Conservation (phyloP, 192 early-diverging fungal species). For the Backusella macrospora region DNA sequence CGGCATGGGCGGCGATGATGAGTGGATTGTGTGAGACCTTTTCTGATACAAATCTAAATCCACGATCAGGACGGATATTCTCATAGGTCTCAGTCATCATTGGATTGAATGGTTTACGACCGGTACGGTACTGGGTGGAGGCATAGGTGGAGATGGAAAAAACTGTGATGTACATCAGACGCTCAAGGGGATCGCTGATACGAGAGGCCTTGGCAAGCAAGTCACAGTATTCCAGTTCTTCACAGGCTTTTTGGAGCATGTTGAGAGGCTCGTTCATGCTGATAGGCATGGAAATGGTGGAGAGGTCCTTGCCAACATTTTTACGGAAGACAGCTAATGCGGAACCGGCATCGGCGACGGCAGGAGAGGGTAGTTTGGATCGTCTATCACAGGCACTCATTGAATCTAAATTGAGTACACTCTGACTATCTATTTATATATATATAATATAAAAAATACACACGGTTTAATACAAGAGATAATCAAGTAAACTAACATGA, state of each 20-base stretch:
- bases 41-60: slow-evolving; percentile 92
- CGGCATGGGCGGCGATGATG: slow-evolving; percentile 89
- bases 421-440: background rate
- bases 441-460: background rate
- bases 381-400: slow-evolving; percentile 52
- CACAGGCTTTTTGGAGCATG: slow-evolving; percentile 89
- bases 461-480: background rate
- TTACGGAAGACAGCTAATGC: slow-evolving; percentile 87
- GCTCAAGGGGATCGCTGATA: slow-evolving; percentile 65
- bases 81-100: slow-evolving; percentile 98
- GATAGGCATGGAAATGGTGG: slow-evolving; percentile 97
- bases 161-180: slow-evolving; percentile 80
- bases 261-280: slow-evolving; percentile 96
- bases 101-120: slow-evolving; percentile 96
- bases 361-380: slow-evolving; percentile 72
- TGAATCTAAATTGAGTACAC: slow-evolving; percentile 13
- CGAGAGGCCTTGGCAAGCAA: slow-evolving; percentile 78
- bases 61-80: slow-evolving; percentile 78
- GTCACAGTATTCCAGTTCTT: slow-evolving; percentile 90
- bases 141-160: slow-evolving; percentile 90
- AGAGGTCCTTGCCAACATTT: slow-evolving; percentile 95
- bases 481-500: background rate
- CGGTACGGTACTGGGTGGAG: slow-evolving; percentile 80
- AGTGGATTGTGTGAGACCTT: slow-evolving; percentile 97
- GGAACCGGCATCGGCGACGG: slow-evolving; percentile 80